Base-by-base conservation (phyloP, 352 stramenopile species). In the Pythium periplocum region DNA sequence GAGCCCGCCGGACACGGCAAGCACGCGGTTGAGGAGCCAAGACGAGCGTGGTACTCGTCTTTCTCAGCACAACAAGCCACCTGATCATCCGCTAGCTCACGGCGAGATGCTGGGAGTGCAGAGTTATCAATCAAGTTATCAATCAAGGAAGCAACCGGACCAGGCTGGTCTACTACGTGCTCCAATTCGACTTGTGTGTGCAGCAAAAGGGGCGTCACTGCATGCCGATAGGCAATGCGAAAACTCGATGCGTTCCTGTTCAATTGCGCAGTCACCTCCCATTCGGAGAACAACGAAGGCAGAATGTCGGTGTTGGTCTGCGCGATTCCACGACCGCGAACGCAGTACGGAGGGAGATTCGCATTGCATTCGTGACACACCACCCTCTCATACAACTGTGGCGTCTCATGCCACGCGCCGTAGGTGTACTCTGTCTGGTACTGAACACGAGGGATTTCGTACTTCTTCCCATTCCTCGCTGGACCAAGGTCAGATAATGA, bases 211-310 rank as follows among this genome's bases (percentile, higher is more conserved):
- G 38, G 51, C 36, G 43, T 57, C 4, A 31, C 6, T n/a, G 47
- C 47, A 10, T 53, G 40, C 32, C 47, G 11, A 26, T 53, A 53
- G 32, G 1, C 47, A 53, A 53, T 53, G 0, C 47, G 47, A 26
- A n/a, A 1, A 26, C 17, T 26, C 32, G 38, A n/a, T 11, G 7
- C 51, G 12, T 26, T n/a, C 3, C 8, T 3, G 10, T 48, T 30
- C 12, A 57, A 34, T 4, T 4, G 8, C 34, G 51, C 51, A 10
- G 26, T 41, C 3, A 57, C 37, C 11, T 12, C 34, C 51, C 51
- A 57, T 37, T 57, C 43, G 8, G 51, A 42, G 32, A 57, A 57
- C 46, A 57, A 12, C 3, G 51, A 57, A 11, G 51, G 51, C 4
- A 52, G 45, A 7, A 51, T 4, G 37, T 4, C 3, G 6, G 4